Conservation (phyloP, 331 rosid species). For the Rhamnella rubrinervis region DNA sequence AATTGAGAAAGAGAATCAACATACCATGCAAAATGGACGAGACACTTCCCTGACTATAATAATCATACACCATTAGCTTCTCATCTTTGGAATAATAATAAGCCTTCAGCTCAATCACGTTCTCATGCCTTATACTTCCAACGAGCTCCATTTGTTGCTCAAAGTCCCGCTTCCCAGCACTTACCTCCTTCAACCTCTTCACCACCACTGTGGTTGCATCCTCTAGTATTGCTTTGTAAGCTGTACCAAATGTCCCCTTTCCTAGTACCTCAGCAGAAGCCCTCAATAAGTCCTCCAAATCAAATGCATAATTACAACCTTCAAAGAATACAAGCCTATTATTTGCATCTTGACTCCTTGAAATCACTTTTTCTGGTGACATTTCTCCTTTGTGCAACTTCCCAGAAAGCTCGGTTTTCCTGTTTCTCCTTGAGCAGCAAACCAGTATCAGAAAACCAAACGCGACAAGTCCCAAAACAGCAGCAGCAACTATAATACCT, state of each 20-base stretch:
- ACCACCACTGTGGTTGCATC: constrained; percentile 80
- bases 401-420: constrained; percentile 37
- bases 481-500: constrained; percentile 53
- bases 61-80: constrained; percentile 79
- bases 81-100: constrained; percentile 91
- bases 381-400: constrained; percentile 67
- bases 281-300: constrained; percentile 87
- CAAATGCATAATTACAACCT: constrained; percentile 79
- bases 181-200: constrained; percentile 83
- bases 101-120: constrained; percentile 78
- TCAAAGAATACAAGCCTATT: constrained; percentile 77
- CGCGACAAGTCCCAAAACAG: constrained; percentile 49
- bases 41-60: constrained; percentile 64
- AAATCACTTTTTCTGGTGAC: constrained; percentile 79
- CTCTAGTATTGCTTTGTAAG: constrained; percentile 76
- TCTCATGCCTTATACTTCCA: constrained; percentile 76
- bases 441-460: constrained; percentile 48
- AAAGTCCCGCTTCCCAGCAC: constrained; percentile 79
- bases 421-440: constrained; percentile 52
- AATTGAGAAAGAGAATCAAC: constrained; percentile 26
- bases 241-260: constrained; percentile 88
- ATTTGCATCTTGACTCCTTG: constrained; percentile 68
- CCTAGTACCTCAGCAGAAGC: constrained; percentile 96
- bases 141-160: constrained; percentile 85
- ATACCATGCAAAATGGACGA: constrained; percentile 80